Base-by-base conservation (phyloP, 331 rosid genomes). In the Erythrophleum ivorense region DNA sequence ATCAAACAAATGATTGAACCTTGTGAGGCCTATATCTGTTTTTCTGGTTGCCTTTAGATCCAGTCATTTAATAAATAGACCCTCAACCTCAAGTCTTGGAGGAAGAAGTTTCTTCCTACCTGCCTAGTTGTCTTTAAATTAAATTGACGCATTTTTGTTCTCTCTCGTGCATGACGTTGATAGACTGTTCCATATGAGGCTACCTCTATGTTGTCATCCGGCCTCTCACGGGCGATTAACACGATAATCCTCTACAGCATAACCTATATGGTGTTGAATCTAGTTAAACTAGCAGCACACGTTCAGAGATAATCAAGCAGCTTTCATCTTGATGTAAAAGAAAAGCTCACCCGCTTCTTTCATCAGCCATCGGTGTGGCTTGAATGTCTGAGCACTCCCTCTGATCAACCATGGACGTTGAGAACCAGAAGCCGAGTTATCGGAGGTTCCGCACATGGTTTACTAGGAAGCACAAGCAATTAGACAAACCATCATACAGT, bases 21-120 rank as follows among this genome's bases (percentile, higher is more conserved):
- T 80, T 88, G 89, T 88, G 94, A 80, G 93, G 95, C 88, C 84
- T 71, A 63, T 85, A 88, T 92, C 89, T 52, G 21, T 54, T 71
- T 57, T 78, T 55, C 70, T 33, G 48, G 33, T 43, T n/a, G 62
- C 78, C 15, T 82, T 82, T 73, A 52, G 78, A 83, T 59, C 67
- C 80, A 68, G 38, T 79, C 88, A 87, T 85, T 80, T 86, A 85
- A 71, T 71, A 21, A 31, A 66, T 76, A 85, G 76, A 68, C 78
- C 82, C 91, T 78, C 66, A 36, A 73, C 65, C 77, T 73, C 73
- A 52, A 18, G 9, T 66, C 13, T 65, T 50, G 81, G 57, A 48
- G 77, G 58, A 72, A 76, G 58, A 79, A 81, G 14, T 84, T 79
- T 81, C 89, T 78, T 79, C 83, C 85, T 68, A 74, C 85, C 58